These are phyloP conservation scores for Diutina sp. DNA, from an alignment of 1,139 yeast species.

Conservation along the genomic window DNA sequence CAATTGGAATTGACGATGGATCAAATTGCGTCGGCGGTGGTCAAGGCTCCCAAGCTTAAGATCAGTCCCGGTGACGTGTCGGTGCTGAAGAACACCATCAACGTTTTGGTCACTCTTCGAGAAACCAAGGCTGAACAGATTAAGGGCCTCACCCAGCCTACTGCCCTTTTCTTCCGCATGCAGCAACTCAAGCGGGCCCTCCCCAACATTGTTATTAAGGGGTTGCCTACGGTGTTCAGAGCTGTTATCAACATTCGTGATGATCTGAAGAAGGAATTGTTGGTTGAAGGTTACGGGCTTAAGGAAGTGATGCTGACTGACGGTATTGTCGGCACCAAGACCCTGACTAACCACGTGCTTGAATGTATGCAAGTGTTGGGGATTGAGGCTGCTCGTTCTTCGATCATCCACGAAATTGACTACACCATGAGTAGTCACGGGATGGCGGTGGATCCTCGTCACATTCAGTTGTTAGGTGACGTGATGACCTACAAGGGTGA, in stretches of 20 bases:
- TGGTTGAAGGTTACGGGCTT: slow-evolving; percentile 96
- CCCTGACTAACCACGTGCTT: slow-evolving; percentile 82
- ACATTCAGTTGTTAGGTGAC: slow-evolving; percentile 91
- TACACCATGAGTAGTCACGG: slow-evolving; percentile 99
- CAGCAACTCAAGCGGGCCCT: slow-evolving; percentile 78
- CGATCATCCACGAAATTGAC: slow-evolving; percentile 89
- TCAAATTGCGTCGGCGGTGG: slow-evolving; percentile 76
- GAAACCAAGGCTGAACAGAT: slow-evolving; percentile 36
- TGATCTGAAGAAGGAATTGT: slow-evolving; percentile 75
- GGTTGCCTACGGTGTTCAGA: slow-evolving; percentile 79
- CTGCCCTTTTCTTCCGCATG: slow-evolving; percentile 74
- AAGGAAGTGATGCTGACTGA: slow-evolving; percentile 96
- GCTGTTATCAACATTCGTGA: slow-evolving; percentile 92
- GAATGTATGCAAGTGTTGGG: slow-evolving; percentile 88
- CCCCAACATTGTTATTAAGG: slow-evolving; percentile 85
- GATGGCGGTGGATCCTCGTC: slow-evolving; percentile 99
- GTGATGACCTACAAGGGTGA: slow-evolving; percentile 99
- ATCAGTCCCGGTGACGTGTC: slow-evolving; percentile 63
- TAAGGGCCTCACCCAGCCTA: slow-evolving; percentile 15
- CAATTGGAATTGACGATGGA: slow-evolving; percentile 82
- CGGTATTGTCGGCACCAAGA: slow-evolving; percentile 83
- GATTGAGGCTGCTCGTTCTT: slow-evolving; percentile 92
- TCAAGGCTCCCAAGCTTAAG: slow-evolving; percentile 80
- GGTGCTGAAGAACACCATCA: slow-evolving; percentile 57
- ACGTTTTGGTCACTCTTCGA: slow-evolving; percentile 52